Base-by-base conservation (phyloP, 805 yeast genomes). In the Priceomyces melissophilus region DNA sequence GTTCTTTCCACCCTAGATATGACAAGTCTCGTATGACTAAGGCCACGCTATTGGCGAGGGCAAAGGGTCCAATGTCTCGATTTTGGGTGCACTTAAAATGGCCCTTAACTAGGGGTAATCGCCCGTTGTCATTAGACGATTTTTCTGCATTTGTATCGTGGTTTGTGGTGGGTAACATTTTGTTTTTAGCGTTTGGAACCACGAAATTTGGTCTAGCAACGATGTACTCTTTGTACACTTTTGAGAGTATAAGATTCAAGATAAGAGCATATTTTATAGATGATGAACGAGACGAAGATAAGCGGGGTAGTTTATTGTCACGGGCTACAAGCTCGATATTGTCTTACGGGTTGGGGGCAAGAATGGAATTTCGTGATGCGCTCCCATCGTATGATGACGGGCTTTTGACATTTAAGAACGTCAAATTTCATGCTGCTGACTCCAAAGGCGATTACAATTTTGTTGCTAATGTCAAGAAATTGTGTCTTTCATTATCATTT, bases 161-260 rank as follows among this genome's bases (percentile, higher is more conserved):
- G 80, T 55, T 76, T 10, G 65, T 78, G 25, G 74, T 78, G 79
- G 82, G 82, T 1, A 73, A 77, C 49, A 58, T 76, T 14, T 53
- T 78, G 29, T 77, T 81, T 81, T 62, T 78, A 12, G 53, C 76
- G 10, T 58, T 78, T 40, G 82, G 82, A 3, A 78, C 83, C 2
- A 78, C 83, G 7, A 78, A 82, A 1, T 78, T 77, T 52, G 71
- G 70, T 7, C 70, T 79, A 29, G 62, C 69, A 26, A 45, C 71
- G 5, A 63, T 78, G 53, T 75, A 76, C 50, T 49, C 72, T 1
- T 55, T 73, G 3, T 71, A 77, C 46, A 47, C 63, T 9, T 54
- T 59, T 38, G 70, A 67, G 32, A 57, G 56, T 28, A 38, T 59
- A 13, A 44, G 57, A 47, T 47, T 54, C 14, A 47, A 46, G 10